Evolutionary conservation across 208 protist species (phyloP).

Genomic region (Sergeia podlipaevii): DNA sequence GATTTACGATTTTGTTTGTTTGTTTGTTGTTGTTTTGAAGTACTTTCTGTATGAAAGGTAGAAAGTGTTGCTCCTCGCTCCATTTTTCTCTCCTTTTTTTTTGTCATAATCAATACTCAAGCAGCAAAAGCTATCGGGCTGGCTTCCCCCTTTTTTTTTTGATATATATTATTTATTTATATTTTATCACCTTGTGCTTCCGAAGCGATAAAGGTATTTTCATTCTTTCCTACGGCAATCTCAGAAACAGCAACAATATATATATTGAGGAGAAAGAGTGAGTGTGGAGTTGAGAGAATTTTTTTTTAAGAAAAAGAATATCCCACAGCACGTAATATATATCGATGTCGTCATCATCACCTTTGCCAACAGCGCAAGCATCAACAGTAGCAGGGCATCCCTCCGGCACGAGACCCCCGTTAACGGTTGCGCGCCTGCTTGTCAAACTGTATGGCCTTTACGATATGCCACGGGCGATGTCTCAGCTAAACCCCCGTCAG

Average conservation of each 20-base stretch:
- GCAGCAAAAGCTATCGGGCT: not conserved
- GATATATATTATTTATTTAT: not conserved
- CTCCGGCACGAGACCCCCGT: not conserved
- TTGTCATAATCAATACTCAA: not conserved
- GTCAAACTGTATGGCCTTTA: slow-evolving; percentile 53
- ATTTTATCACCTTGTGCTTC: not conserved
- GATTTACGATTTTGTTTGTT: not conserved
- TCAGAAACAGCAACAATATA: no score
- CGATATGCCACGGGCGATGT: slow-evolving; percentile 54
- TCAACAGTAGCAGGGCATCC: not conserved
- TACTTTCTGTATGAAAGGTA: not conserved
- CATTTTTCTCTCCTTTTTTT: not conserved
- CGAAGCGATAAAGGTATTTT: no score
- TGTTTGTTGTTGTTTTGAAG: not conserved
- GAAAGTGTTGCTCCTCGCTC: not conserved
- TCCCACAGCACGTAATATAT: no score
- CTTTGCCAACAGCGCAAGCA: no score
- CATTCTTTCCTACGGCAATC: no score
- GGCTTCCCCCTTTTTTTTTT: slow-evolving; percentile 2
- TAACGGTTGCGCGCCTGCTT: slow-evolving; percentile 21
- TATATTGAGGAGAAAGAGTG: no score
- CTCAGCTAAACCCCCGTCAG: slow-evolving; percentile 28
- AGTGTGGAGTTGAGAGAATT: no score
- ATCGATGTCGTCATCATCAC: no score
- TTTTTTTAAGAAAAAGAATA: no score